phyloP scores from a whole-genome alignment of 2,329 filamentous ascomycete genomes.

The Trichoderma hamatum region DNA sequence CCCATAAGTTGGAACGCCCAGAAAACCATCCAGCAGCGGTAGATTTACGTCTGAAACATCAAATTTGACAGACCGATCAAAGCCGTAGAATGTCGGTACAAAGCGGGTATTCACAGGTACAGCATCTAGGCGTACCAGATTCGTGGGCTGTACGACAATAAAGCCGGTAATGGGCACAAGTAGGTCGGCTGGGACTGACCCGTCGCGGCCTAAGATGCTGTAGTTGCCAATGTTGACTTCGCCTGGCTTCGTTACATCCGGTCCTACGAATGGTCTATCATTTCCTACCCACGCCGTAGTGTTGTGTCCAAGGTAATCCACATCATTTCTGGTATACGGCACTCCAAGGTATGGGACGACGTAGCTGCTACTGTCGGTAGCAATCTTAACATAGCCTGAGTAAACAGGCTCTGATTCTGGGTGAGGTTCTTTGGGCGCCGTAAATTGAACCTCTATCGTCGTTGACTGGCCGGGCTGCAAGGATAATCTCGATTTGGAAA shows the following conservation, averaged over 20 bases:
- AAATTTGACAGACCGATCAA: neutral
- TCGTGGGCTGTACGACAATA: neutral
- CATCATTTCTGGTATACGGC: neutral
- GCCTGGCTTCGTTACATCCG: neutral
- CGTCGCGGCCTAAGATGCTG: slow-evolving; percentile 1
- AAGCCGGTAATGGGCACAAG: neutral
- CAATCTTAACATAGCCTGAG: neutral
- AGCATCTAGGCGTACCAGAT: neutral
- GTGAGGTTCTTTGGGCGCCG: neutral
- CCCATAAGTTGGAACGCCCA: neutral
- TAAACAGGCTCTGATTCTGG: neutral
- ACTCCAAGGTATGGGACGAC: neutral
- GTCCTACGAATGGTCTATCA: neutral
- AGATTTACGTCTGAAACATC: neutral
- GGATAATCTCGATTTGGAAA: neutral
- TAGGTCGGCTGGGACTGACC: neutral
- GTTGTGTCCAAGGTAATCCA: neutral
- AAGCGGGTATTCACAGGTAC: neutral
- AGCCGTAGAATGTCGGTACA: neutral
- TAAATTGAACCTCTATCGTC: neutral
- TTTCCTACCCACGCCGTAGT: slow-evolving; percentile 1
- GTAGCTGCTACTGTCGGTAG: neutral
- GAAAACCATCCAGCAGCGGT: neutral
- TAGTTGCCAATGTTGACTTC: slow-evolving; percentile 6
- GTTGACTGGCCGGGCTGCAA: neutral